Percentiles rank a stretch among this genome's conserved stretches.
Conservation (phyloP, 1,284 basidiomycete species). For the Lentinula novae-zelandiae region DNA sequence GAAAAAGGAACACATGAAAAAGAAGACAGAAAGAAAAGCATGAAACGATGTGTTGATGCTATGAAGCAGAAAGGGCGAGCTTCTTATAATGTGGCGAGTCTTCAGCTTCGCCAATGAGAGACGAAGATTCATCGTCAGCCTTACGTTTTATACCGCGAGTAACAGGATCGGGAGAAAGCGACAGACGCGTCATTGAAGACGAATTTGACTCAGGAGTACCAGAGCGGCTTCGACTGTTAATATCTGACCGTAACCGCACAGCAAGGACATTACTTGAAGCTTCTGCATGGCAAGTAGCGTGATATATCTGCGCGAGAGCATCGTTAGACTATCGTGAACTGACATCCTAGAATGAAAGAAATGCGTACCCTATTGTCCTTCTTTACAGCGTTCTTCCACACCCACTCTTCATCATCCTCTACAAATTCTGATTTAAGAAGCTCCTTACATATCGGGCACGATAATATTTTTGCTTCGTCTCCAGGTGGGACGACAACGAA, state of each 20-base stretch:
- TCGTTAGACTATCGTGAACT: slow-evolving; percentile 1
- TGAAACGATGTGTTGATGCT: neutral
- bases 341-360: neutral
- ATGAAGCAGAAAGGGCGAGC: slow-evolving; percentile 33
- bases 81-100: slow-evolving; percentile 59
- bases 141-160: slow-evolving; percentile 65
- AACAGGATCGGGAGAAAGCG: slow-evolving; percentile 49
- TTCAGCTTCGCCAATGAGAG: slow-evolving; percentile 32
- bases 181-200: slow-evolving; percentile 33
- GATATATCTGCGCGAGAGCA: slow-evolving; percentile 60
- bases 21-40: neutral
- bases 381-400: slow-evolving; percentile 90
- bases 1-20: neutral
- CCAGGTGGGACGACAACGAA: slow-evolving; percentile 87
- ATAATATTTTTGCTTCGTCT: slow-evolving; percentile 74
- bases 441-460: slow-evolving; percentile 98
- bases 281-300: slow-evolving; percentile 90
- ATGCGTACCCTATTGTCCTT: slow-evolving; percentile 74
- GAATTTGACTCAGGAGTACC: slow-evolving; percentile 57
- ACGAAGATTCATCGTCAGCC: slow-evolving; percentile 46
- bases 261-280: slow-evolving; percentile 62
- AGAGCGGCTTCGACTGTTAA: slow-evolving; percentile 59
- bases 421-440: slow-evolving; percentile 87
- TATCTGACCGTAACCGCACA: slow-evolving; percentile 59
- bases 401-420: slow-evolving; percentile 98